A percentile compares a stretch with the other conserved stretches of the same genome.
Conservation (phyloP, 805 yeast species). For the Peterozyma xylosa region DNA sequence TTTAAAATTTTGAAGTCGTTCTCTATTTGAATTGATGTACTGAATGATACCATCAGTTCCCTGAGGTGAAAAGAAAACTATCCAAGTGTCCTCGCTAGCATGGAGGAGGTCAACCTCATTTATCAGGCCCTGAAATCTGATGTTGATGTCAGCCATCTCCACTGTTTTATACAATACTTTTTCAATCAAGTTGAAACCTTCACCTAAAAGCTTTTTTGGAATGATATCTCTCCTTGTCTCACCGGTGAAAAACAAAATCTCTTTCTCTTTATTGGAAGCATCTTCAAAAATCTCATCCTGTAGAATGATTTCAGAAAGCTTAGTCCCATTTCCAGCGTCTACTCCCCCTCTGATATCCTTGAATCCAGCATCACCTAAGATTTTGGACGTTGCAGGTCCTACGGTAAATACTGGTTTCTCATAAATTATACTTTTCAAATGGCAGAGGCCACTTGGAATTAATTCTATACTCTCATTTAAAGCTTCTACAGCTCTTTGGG, state of each 20-base stretch:
- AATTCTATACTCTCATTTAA: constrained; percentile 36
- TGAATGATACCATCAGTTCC: constrained; percentile 64
- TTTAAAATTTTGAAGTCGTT: constrained; percentile 18
- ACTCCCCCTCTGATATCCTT: constrained; percentile 61
- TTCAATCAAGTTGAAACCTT: constrained; percentile 45
- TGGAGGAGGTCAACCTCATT: constrained; percentile 7
- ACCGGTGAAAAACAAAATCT: constrained; percentile 70
- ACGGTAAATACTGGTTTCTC: constrained; percentile 69
- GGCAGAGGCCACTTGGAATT: background rate
- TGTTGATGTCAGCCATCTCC: constrained; percentile 36
- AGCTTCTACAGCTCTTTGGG: constrained; percentile 88
- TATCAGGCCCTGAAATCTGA: constrained; percentile 21
- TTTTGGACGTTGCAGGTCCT: constrained; percentile 78
- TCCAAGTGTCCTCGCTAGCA: constrained; percentile 40
- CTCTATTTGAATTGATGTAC: constrained; percentile 22
- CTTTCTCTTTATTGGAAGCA: constrained; percentile 8
- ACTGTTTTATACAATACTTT: constrained; percentile 64
- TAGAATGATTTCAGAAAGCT: constrained; percentile 58
- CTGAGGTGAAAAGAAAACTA: constrained; percentile 87
- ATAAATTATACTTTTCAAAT: constrained; percentile 21
- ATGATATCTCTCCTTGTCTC: constrained; percentile 75
- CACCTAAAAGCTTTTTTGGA: constrained; percentile 46
- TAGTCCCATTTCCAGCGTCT: constrained; percentile 74
- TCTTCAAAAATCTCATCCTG: constrained; percentile 19
- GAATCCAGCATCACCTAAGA: constrained; percentile 59